These are phyloP conservation scores for Singerocomus inundabilis DNA, from an alignment of 1,284 basidiomycete species.

Conservation along the genomic window DNA sequence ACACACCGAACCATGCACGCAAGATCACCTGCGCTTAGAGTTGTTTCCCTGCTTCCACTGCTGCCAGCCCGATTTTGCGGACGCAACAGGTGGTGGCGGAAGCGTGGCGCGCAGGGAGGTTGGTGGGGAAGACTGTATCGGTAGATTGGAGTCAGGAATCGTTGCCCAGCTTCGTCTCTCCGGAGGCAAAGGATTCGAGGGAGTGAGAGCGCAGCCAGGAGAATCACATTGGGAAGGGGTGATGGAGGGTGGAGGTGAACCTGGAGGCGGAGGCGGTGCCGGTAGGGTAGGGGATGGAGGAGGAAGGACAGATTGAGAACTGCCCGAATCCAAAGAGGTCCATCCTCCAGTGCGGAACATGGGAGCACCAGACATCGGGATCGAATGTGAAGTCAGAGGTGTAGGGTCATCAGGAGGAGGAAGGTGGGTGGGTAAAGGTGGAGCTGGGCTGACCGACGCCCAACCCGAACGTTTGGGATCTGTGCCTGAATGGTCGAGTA, in stretches of 20 bases:
- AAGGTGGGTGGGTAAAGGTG: constrained; percentile 21
- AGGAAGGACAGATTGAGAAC: constrained; percentile 23
- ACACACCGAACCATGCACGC: not conserved
- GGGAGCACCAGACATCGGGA: constrained; percentile 31
- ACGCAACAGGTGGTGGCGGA: constrained; percentile 17
- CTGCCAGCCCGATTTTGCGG: constrained; percentile 33
- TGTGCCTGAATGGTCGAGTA: constrained; percentile 13
- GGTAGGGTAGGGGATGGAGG: constrained; percentile 23
- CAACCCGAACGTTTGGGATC: constrained; percentile 13
- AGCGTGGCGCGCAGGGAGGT: constrained; percentile 11
- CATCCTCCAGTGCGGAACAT: constrained; percentile 57
- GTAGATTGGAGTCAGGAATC: not conserved
- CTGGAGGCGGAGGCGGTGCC: constrained; percentile 28
- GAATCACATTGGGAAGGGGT: constrained; percentile 16
- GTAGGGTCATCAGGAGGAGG: constrained; percentile 18
- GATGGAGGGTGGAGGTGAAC: constrained; percentile 3
- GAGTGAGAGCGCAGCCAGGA: not conserved
- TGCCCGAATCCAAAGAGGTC: constrained; percentile 54
- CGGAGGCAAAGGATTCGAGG: not conserved
- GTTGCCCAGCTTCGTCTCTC: not conserved
- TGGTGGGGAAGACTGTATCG: constrained; percentile 2
- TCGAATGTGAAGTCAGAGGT: constrained; percentile 15
- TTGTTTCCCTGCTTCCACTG: constrained; percentile 32
- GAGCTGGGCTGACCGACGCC: constrained; percentile 16
- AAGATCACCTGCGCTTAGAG: constrained; percentile 25